Base-by-base conservation (phyloP, 2,329 filamentous ascomycete genomes). In the Colletotrichum liriopes region DNA sequence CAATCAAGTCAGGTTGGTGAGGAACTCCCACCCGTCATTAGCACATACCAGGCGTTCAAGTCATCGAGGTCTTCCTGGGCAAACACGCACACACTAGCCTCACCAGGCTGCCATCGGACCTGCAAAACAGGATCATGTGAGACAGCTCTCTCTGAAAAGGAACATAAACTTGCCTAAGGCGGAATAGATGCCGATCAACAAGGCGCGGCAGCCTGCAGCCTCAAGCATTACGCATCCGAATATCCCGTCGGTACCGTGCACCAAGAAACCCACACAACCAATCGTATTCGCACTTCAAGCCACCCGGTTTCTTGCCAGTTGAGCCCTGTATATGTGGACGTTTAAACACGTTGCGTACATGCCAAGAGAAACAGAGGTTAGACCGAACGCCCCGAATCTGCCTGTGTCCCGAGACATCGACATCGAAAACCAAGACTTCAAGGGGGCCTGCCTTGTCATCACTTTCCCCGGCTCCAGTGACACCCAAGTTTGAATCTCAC, bases 181-280 rank as follows among this genome's bases (percentile, higher is more conserved):
- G 65, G 51, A 68, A 23, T 54, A 45, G 58, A 39, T 35, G 69
- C 65, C 69, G 69, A 68, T 72, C 69, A 63, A 58, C 20, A 14
- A 72, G 65, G 43, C 58, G 58, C 58, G 58, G 58, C 56, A 51
- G 54, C 54, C 64, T 56, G 56, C 64, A 67, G 65, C 3, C 29
- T 52, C 43, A 23, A 72, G 64, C 26, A 32, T 14, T 23, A 16
- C 37, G 5, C 49, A 16, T 26, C 45, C n/a, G 32, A 51, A 49
- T 14, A 35, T 41, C 32, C 60, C 45, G n/a, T 5, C 3, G 14
- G n/a, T 62, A 18, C 11, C 45, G 7, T 39, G 35, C 32, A 23
- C 11, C 54, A 39, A 23, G 16, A 20, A 39, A 39, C 2, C n/a
- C 45, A 29, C 11, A n/a, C 29, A 39, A 14, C 32, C 35, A 12